Conservation (phyloP, 495 filamentous ascomycete genomes). For the Neurospora sp. region DNA sequence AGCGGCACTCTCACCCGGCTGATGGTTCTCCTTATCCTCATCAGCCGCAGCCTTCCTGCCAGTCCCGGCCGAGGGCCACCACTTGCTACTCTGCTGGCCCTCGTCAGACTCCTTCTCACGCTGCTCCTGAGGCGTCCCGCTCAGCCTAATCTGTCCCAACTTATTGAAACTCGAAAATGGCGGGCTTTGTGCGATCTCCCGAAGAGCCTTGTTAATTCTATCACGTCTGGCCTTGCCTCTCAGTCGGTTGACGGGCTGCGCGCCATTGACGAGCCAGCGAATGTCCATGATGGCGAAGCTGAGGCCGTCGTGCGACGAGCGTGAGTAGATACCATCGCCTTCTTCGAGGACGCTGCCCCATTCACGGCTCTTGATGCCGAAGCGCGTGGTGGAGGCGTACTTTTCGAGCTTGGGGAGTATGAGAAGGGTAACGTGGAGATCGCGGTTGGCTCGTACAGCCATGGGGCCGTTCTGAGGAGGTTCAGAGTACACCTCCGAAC, state of each 20-base stretch:
- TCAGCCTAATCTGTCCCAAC: background rate
- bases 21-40: background rate
- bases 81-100: background rate
- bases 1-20: background rate
- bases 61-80: background rate
- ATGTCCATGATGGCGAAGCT: constrained; percentile 75
- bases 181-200: constrained; percentile 26
- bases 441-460: constrained; percentile 48
- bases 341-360: constrained; percentile 46
- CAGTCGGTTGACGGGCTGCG: constrained; percentile 47
- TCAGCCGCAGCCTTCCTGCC: background rate
- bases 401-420: constrained; percentile 69
- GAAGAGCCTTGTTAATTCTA: constrained; percentile 36
- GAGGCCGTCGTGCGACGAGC: constrained; percentile 66
- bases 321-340: constrained; percentile 12
- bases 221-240: constrained; percentile 39
- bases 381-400: constrained; percentile 63
- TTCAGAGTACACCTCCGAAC: constrained; percentile 26
- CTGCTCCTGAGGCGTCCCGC: constrained; percentile 2
- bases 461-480: constrained; percentile 42
- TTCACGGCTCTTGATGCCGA: constrained; percentile 68
- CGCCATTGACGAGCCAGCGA: constrained; percentile 69
- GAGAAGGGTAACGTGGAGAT: constrained; percentile 75
- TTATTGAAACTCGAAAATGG: background rate
- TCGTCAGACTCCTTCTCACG: constrained; percentile 2